Base-by-base conservation (phyloP, 805 yeast genomes). In the Metschnikowia dekortorum region DNA sequence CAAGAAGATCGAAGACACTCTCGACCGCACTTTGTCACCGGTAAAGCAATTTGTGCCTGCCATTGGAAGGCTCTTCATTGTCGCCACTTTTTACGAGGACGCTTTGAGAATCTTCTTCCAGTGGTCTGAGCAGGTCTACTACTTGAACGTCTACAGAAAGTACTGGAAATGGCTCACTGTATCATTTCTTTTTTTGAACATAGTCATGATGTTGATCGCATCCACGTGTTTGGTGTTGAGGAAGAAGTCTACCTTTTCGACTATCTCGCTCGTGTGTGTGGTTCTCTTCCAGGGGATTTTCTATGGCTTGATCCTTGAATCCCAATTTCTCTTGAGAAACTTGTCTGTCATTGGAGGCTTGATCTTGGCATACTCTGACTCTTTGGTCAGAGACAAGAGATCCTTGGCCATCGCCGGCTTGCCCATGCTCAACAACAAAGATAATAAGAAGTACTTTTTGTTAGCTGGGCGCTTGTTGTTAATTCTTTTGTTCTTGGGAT, bases 1-100 rank as follows among this genome's bases (percentile, higher is more conserved):
- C 34, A 77, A 78, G 54, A 70, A 72, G 51, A 71, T 82, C 33
- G 92, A 87, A 60, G 79, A 70, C 54, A 54, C 66, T 53, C 65
- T 82, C 63, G 78, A 84, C 71, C 65, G 71, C 49, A 68, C 82
- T 73, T 60, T 69, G 48, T 65, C 76, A 57, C 73, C 81, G 47
- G 63, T 84, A 41, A 84, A 78, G 64, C 92, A 92, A 0, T 84
- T 82, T 61, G 84, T 91, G 44, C 97, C 98, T 8, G 83, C 83
- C 22, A 81, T 92, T 60, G 98, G 97, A 36, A 79, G 98, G 51
- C 82, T 88, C 53, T 80, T 91, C 57, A 91, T 92, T 54, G 96
- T 92, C 49, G 96, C 96, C 44, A 94, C 98, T 0, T 92, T 91
- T 65, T 81, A 83, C 57, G 98, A 92, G 70, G 98, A 94, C 64